Evolutionary conservation across 352 stramenopile genomes (phyloP), one percentile per base, ranked within the genome.

Genomic region (Phytopythium cucurbitacearum): DNA sequence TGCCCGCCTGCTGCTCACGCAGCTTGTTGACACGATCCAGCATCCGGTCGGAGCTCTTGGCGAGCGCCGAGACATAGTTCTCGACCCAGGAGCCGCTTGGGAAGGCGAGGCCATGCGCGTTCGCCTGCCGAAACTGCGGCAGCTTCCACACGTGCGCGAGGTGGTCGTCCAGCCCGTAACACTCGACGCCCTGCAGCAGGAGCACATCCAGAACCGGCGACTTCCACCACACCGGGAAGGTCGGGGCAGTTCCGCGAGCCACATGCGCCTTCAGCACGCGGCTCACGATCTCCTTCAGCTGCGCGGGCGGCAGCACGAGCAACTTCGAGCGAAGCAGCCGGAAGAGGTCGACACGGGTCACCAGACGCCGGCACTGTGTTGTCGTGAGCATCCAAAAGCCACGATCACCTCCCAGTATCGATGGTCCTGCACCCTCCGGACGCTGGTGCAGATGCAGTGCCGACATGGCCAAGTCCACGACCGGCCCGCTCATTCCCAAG

Each of bases 321-420:
- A 95, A 75, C 34, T 91, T 62, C 13, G 60, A 70, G 13, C 85
- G 84, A 33, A 95, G 55, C n/a, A 85, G 13, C 0, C 80, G 76
- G 48, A 95, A 95, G 10, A 94, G 61, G 35, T 92, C 74, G 5
- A 95, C 80, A n/a, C 85, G 85, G 42, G 92, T 66, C 39, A 93
- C 8, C 13, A 95, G 50, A 4, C 80, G 81, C 0, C 67, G 67
- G 33, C 74, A 87, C 36, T 90, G 76, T 11, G 75, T 76, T 2
- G 48, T 56, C 5, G 66, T 87, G 5, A 93, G 56, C 33, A 73
- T 37, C 84, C 81, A 94, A 41, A 73, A 64, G 10, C 80, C 79
- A 35, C 80, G 72, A 6, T 70, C 66, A 4, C 78, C 84, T 10
- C 82, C 83, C 13, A 95, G 50, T 46, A 94, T 69, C 3, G 85